Percentiles rank a stretch among this genome's conserved stretches.
These are phyloP conservation scores for Exophiala oligosperma DNA, from an alignment of 2,329 filamentous ascomycete genomes.

Conservation along the genomic window DNA sequence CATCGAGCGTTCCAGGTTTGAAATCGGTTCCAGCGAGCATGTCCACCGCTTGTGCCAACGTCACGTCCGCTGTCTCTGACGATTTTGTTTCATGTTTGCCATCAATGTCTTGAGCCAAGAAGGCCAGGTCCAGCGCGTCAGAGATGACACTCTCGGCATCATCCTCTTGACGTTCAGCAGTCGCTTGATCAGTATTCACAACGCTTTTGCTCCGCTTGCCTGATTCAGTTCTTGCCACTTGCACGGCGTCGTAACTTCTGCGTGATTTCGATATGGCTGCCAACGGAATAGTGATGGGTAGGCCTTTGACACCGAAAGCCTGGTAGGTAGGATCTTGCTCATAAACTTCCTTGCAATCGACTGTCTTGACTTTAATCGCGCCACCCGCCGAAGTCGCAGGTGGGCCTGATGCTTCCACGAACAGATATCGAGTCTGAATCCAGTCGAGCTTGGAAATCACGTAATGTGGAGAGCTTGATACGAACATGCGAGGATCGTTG, in stretches of 20 bases:
- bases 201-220: slow-evolving; percentile 22
- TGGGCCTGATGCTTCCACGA: slow-evolving; percentile 50
- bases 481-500: slow-evolving; percentile 67
- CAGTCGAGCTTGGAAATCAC: slow-evolving; percentile 77
- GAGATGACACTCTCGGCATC: slow-evolving; percentile 40
- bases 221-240: slow-evolving; percentile 14
- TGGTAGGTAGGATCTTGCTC: slow-evolving; percentile 35
- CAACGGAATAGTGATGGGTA: slow-evolving; percentile 52
- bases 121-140: slow-evolving; percentile 45
- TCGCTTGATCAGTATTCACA: slow-evolving; percentile 16
- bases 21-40: slow-evolving; percentile 55
- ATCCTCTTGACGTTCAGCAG: slow-evolving; percentile 20
- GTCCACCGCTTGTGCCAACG: background rate
- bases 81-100: background rate
- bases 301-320: slow-evolving; percentile 42
- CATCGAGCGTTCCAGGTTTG: slow-evolving; percentile 65
- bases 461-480: slow-evolving; percentile 57
- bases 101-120: slow-evolving; percentile 35
- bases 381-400: slow-evolving; percentile 13
- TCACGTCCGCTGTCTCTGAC: background rate
- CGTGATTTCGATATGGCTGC: slow-evolving; percentile 51
- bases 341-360: slow-evolving; percentile 3
- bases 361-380: no score
- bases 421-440: slow-evolving; percentile 87
- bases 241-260: slow-evolving; percentile 30